A percentile compares a stretch with the other conserved stretches of the same genome.
These are phyloP conservation scores for Firmiana major DNA, from an alignment of 345 rosid species.

Conservation along the genomic window DNA sequence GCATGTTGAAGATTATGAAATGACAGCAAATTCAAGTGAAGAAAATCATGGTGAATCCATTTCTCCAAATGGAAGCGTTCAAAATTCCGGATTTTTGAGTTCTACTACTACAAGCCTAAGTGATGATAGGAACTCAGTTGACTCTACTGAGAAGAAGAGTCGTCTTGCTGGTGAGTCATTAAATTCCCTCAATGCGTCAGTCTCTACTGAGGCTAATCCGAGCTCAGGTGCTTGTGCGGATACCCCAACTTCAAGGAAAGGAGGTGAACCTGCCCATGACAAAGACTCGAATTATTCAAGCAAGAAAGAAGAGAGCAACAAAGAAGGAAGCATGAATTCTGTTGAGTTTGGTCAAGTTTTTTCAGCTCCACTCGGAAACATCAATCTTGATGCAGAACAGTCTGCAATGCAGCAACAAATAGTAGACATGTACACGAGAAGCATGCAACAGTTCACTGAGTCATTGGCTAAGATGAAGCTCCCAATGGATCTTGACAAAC, in stretches of 20 bases:
- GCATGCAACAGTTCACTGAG: constrained; percentile 90
- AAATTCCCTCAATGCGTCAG: constrained; percentile 19
- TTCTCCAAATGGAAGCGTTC: constrained; percentile 44
- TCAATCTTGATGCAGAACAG: constrained; percentile 61
- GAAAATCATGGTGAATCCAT: constrained; percentile 29
- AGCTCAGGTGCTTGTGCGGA: constrained; percentile 38
- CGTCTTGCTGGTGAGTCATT: constrained; percentile 21
- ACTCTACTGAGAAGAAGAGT: constrained; percentile 49
- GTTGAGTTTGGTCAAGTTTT: constrained; percentile 30
- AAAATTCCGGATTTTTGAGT: constrained; percentile 49
- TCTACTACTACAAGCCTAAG: constrained; percentile 77
- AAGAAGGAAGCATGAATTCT: constrained; percentile 20
- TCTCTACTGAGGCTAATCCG: constrained; percentile 29
- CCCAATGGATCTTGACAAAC: constrained; percentile 73
- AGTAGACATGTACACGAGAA: constrained; percentile 97
- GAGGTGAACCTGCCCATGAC: constrained; percentile 23
- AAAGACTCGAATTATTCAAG: constrained; percentile 23
- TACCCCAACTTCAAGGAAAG: constrained; percentile 55
- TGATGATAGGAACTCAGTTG: constrained; percentile 65
- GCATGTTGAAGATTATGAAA: constrained; percentile 44
- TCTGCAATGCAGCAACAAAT: constrained; percentile 92
- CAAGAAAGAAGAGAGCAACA: constrained; percentile 27
- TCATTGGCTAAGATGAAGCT: constrained; percentile 92
- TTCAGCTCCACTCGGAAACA: constrained; percentile 40
- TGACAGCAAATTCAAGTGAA: constrained; percentile 43